These are phyloP conservation scores for Gnetum montanum DNA, from an alignment of 75 land plant genomes.

Conservation along the genomic window DNA sequence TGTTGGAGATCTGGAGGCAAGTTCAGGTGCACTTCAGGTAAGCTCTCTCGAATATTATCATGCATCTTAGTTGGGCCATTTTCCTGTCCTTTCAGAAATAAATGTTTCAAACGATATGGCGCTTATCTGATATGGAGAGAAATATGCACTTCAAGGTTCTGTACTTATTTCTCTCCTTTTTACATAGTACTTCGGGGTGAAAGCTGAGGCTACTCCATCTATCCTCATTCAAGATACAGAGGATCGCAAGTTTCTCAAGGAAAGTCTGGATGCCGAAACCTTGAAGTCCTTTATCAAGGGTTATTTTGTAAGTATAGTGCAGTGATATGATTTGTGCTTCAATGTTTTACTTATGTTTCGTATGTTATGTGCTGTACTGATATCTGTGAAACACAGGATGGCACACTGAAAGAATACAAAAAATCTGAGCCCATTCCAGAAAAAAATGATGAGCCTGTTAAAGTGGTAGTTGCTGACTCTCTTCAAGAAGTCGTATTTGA, in stretches of 20 bases:
- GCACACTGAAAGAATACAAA: slow-evolving; percentile 36
- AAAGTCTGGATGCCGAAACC: slow-evolving; percentile 39
- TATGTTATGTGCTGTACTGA: too few relatives aligned
- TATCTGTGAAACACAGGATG: too few relatives aligned
- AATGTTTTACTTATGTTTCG: too few relatives aligned
- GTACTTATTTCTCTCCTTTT: too few relatives aligned
- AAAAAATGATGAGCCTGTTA: slow-evolving; percentile 81
- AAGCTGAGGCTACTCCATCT: slow-evolving; percentile 52
- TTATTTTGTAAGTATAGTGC: slow-evolving; percentile 46
- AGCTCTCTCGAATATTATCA: too few relatives aligned
- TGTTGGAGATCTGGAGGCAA: slow-evolving; percentile 56
- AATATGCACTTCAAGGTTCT: too few relatives aligned
- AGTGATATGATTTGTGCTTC: neutral
- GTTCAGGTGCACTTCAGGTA: slow-evolving; percentile 88
- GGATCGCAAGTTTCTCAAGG: slow-evolving; percentile 48
- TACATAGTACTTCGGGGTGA: slow-evolving; percentile 82
- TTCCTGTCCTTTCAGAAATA: neutral
- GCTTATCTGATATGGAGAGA: too few relatives aligned
- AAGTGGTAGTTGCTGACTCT: slow-evolving; percentile 78
- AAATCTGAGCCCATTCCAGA: slow-evolving; percentile 89
- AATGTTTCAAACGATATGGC: neutral
- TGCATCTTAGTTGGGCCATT: neutral
- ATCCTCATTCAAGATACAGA: slow-evolving; percentile 55
- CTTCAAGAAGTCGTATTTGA: slow-evolving; percentile 72
- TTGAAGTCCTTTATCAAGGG: slow-evolving; percentile 69